Percentiles rank a stretch among this genome's conserved stretches.
Evolutionary conservation across 768 basidiomycete genomes (phyloP).

Genomic region (Rhodotorula babjevae): DNA sequence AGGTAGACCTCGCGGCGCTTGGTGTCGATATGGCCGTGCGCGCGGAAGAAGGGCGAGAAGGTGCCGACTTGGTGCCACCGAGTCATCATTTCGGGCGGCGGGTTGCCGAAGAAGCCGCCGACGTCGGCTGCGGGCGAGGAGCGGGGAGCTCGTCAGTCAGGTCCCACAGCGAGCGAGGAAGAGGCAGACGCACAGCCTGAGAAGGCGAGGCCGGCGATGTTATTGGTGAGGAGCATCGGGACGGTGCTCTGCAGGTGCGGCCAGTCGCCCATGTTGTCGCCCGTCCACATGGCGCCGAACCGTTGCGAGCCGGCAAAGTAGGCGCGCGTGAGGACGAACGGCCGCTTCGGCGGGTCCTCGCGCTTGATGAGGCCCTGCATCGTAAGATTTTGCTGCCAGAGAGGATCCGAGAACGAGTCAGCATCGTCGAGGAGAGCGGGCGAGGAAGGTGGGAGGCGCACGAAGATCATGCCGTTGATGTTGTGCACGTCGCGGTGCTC

Average conservation of each 20-base stretch:
- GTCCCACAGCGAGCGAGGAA: not conserved
- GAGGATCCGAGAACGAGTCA: not conserved
- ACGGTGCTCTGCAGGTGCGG: slow-evolving; percentile 91
- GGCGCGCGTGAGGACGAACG: slow-evolving; percentile 90
- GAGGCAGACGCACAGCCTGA: slow-evolving; percentile 65
- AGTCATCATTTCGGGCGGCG: slow-evolving; percentile 86
- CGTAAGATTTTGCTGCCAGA: slow-evolving; percentile 70
- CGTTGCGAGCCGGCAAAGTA: slow-evolving; percentile 95
- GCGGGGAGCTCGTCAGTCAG: slow-evolving; percentile 15
- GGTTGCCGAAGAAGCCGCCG: slow-evolving; percentile 98
- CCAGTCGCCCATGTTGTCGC: slow-evolving; percentile 96
- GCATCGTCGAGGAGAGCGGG: not conserved
- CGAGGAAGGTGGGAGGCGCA: slow-evolving; percentile 37
- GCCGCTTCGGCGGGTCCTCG: slow-evolving; percentile 68
- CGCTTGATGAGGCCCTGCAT: slow-evolving; percentile 71
- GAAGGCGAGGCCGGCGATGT: slow-evolving; percentile 85
- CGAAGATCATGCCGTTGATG: slow-evolving; percentile 86
- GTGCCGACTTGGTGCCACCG: slow-evolving; percentile 96
- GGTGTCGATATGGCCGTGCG: slow-evolving; percentile 87
- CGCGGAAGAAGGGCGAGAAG: slow-evolving; percentile 96
- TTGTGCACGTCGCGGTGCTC: slow-evolving; percentile 97
- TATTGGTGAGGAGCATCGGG: slow-evolving; percentile 85
- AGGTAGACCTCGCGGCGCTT: slow-evolving; percentile 95
- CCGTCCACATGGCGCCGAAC: slow-evolving; percentile 97
- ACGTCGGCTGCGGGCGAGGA: slow-evolving; percentile 68